Evolutionary conservation across 208 protist species (phyloP), one percentile per base, ranked within the genome.

Genomic region (Leishmania tarentolae): DNA sequence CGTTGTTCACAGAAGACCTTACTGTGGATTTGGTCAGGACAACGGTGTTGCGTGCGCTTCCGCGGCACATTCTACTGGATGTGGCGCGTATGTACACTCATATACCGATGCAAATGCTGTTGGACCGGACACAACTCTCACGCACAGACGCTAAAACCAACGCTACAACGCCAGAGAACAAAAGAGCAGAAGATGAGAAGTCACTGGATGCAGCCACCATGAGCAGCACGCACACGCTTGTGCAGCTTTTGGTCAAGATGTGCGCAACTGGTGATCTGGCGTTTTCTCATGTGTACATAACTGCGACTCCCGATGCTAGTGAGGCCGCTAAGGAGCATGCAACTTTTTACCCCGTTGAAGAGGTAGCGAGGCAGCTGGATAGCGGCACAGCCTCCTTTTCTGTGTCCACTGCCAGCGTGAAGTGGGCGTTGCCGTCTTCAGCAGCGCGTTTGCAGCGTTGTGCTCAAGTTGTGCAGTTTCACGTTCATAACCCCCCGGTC

Each of bases 21-120:
- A 80, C 83, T 2, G 31, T 77, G 59, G 37, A 37, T 47, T 13
- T 82, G 17, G 86, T 83, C 24, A 72, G 47, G 68, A 44, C n/a
- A n/a, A 75, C 78, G 7, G 74, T 78, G 52, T 21, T 53, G 21
- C 3, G 37, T 46, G 65, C 76, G 63, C 75, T 92, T 75, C 76
- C 79, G 17, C 84, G 79, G 8, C 87, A 91, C 84, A 78, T 91
- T 0, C 46, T 93, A 35, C 66, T 86, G 1, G 87, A 91, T 57
- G 35, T 87, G 46, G 87, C 89, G 47, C 86, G 81, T 73, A 50
- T 87, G 46, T 85, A 87, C 72, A 73, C 83, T 37, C 79, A 75
- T 24, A 78, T 92, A 15, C 83, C 84, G 19, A 61, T 92, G 47
- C 83, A 81, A 37, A 3, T 79, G 37, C 37, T 86, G 40, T 31